These are phyloP conservation scores for Leishmania amazonensis DNA, from an alignment of 208 protist species.

Conservation along the genomic window DNA sequence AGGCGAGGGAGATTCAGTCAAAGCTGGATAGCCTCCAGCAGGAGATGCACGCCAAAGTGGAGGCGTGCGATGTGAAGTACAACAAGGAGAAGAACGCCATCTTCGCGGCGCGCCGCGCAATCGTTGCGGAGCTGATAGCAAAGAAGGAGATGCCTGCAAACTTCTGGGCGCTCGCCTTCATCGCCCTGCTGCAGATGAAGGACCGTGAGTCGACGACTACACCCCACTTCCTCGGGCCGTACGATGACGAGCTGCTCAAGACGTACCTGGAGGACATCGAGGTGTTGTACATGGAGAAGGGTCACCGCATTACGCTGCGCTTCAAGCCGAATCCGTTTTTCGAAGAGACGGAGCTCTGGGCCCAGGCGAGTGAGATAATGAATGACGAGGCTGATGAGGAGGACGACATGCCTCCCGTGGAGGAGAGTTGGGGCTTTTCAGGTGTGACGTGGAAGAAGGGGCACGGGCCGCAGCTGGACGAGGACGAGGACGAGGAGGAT, in stretches of 20 bases:
- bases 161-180: conserved; percentile 75
- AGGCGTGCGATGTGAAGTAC: conserved; percentile 31
- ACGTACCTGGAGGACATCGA: conserved; percentile 55
- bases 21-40: conserved; percentile 65
- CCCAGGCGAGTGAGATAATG: conserved; percentile 34
- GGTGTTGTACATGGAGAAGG: conserved; percentile 46
- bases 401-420: conserved; percentile 7
- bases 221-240: conserved; percentile 65
- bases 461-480: conserved; percentile 52
- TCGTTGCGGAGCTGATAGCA: conserved; percentile 45
- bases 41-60: conserved; percentile 56
- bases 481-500: conserved; percentile 9
- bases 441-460: conserved; percentile 78
- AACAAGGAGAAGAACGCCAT: conserved; percentile 52
- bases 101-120: conserved; percentile 40
- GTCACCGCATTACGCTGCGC: conserved; percentile 44
- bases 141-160: conserved; percentile 44
- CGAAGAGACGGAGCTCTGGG: conserved; percentile 76
- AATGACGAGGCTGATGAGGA: conserved; percentile 21
- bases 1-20: conserved; percentile 46
- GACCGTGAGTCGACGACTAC: conserved; percentile 35
- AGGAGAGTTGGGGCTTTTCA: conserved; percentile 63
- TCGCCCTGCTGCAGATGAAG: conserved; percentile 36
- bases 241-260: conserved; percentile 64
- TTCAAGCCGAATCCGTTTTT: conserved; percentile 81